Conservation (phyloP, 2,329 filamentous ascomycete species). For the Plenodomus lindquistii region DNA sequence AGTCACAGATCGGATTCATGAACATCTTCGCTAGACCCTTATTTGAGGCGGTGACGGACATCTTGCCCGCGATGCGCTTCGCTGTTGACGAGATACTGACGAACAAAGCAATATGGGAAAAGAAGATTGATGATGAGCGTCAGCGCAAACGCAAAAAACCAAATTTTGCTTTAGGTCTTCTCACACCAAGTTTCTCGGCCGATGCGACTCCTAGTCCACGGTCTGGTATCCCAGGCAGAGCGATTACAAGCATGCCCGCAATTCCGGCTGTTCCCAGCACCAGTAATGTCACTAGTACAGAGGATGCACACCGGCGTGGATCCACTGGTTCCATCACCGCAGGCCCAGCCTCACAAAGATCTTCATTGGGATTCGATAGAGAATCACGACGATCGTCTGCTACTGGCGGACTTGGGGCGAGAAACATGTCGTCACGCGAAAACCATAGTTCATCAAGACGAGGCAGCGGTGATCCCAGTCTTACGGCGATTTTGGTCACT, state of each 20-base stretch:
- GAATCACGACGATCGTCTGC: slow-evolving; percentile 36
- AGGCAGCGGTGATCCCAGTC: slow-evolving; percentile 45
- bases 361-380: slow-evolving; percentile 35
- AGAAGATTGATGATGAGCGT: slow-evolving; percentile 67
- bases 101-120: slow-evolving; percentile 77
- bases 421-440: slow-evolving; percentile 28
- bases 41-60: slow-evolving; percentile 83
- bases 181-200: slow-evolving; percentile 22
- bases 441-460: slow-evolving; percentile 42
- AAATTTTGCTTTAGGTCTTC: slow-evolving; percentile 26
- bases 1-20: slow-evolving; percentile 94
- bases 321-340: slow-evolving; percentile 34
- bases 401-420: slow-evolving; percentile 22
- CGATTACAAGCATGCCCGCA: slow-evolving; percentile 8
- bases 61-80: slow-evolving; percentile 83
- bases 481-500: slow-evolving; percentile 46
- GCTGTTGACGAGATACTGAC: slow-evolving; percentile 77
- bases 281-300: slow-evolving; percentile 10
- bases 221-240: slow-evolving; percentile 29
- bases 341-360: slow-evolving; percentile 30
- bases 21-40: slow-evolving; percentile 91
- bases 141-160: slow-evolving; percentile 49
- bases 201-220: slow-evolving; percentile 42
- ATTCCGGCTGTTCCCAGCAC: not conserved
- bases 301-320: slow-evolving; percentile 28